A percentile compares a stretch with the other conserved stretches of the same genome.
Conservation (phyloP, 768 basidiomycete genomes). For the Boletus rufocinnamomeus region DNA sequence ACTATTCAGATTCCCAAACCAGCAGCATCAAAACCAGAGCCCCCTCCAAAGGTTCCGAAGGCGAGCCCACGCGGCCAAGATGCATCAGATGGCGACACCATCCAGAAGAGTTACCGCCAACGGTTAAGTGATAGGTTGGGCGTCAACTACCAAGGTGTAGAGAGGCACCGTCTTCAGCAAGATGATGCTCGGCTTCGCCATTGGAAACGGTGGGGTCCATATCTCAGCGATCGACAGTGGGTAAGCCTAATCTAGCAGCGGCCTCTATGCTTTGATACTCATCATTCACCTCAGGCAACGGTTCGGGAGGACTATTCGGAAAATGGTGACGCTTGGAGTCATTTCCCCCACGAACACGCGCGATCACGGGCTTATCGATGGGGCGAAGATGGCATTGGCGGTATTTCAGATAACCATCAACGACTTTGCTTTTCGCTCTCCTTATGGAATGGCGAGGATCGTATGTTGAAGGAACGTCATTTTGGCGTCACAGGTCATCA, state of each 20-base stretch:
- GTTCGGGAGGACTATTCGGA: slow-evolving; percentile 98
- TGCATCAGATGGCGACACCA: slow-evolving; percentile 12
- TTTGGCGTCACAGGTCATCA: slow-evolving; percentile 97
- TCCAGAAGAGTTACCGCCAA: slow-evolving; percentile 54
- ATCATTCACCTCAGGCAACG: slow-evolving; percentile 65
- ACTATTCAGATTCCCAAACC: slow-evolving; percentile 75
- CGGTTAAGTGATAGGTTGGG: slow-evolving; percentile 66
- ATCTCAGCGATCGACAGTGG: slow-evolving; percentile 97
- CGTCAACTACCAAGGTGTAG: slow-evolving; percentile 72
- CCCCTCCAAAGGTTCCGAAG: slow-evolving; percentile 51
- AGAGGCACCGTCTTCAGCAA: slow-evolving; percentile 83
- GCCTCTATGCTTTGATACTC: slow-evolving; percentile 8
- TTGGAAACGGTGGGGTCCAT: slow-evolving; percentile 99
- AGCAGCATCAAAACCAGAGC: slow-evolving; percentile 30
- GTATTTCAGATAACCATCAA: slow-evolving; percentile 96
- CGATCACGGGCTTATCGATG: slow-evolving; percentile 95
- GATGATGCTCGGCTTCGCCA: slow-evolving; percentile 78
- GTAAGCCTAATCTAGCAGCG: slow-evolving; percentile 44
- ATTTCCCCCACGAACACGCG: slow-evolving; percentile 93
- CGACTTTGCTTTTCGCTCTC: slow-evolving; percentile 88
- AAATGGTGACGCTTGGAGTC: slow-evolving; percentile 94
- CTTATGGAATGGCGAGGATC: slow-evolving; percentile 94
- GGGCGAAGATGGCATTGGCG: slow-evolving; percentile 98
- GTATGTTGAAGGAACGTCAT: slow-evolving; percentile 93
- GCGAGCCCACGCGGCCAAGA: slow-evolving; percentile 27